Percentiles rank a stretch among this genome's conserved stretches.
Conservation (phyloP, 108 stramenopile genomes). For the Skeletonema marinoi region DNA sequence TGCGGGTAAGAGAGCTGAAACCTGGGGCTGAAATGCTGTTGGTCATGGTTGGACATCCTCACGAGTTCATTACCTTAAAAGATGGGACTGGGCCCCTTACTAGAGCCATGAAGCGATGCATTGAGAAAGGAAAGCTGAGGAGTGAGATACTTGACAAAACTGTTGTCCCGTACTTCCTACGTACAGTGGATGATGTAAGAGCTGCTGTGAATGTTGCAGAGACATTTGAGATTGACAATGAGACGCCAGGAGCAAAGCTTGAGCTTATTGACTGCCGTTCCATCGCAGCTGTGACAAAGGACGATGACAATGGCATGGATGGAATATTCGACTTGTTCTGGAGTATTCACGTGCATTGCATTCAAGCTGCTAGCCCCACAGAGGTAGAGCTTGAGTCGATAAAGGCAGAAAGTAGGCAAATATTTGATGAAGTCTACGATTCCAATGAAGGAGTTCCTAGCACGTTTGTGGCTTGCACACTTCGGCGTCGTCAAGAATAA, state of each 20-base stretch:
- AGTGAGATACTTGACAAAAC: slow-evolving; percentile 17
- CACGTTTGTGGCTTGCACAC: slow-evolving; percentile 21
- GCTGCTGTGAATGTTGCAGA: slow-evolving; percentile 23
- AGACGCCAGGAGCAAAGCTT: slow-evolving; percentile 18
- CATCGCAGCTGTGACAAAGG: slow-evolving; percentile 14
- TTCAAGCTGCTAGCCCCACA: slow-evolving; percentile 4
- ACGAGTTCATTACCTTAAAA: slow-evolving; percentile 12
- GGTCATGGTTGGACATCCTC: slow-evolving; percentile 42
- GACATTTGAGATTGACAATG: neutral
- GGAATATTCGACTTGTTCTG: slow-evolving; percentile 39
- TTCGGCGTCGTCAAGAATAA: slow-evolving; percentile 6
- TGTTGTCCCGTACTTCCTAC: slow-evolving; percentile 33
- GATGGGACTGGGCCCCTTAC: slow-evolving; percentile 14
- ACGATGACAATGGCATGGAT: slow-evolving; percentile 1
- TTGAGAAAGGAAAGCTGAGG: slow-evolving; percentile 23
- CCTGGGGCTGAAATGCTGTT: slow-evolving; percentile 43
- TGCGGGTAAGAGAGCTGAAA: slow-evolving; percentile 30
- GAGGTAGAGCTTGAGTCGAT: slow-evolving; percentile 7
- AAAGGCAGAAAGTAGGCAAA: slow-evolving; percentile 8
- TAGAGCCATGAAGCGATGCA: slow-evolving; percentile 34
- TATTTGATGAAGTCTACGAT: slow-evolving; percentile 24
- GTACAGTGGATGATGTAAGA: slow-evolving; percentile 17
- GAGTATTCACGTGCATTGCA: slow-evolving; percentile 23
- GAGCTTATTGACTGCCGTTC: slow-evolving; percentile 15
- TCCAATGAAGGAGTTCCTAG: slow-evolving; percentile 8